Base-by-base conservation (phyloP, 2,329 filamentous ascomycete species). In the Phoma sp. region DNA sequence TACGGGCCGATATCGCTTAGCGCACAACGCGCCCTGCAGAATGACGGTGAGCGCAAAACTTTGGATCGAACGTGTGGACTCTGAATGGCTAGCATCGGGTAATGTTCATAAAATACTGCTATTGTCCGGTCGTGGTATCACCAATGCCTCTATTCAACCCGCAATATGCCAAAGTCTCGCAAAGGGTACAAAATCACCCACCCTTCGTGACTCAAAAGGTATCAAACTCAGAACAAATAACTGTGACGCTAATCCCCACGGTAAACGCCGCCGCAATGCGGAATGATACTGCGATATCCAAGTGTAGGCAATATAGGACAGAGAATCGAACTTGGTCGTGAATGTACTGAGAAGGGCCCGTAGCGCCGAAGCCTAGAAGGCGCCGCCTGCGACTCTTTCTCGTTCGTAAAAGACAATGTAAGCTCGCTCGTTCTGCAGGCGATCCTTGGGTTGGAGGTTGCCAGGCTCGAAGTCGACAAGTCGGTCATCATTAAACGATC, bases 401-500 rank as follows among this genome's bases (percentile, higher is more conserved):
- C 72, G 67, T 74, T 84, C 83, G 69, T 85, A 88, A 73, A 88
- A 88, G 56, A 88, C 80, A 69, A 88, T 83, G 71, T 88, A 88
- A 25, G 85, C 85, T 71, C 86, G 82, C 64, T 85, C 83, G 60
- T 85, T 87, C 71, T 86, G 83, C 61, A 87, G 62, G 33, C 80
- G 76, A 36, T 83, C 79, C n/a, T 78, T 73, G 7, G 70, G 57
- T 9, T 77, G 73, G 34, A 84, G 63, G 48, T 79, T 78, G 5
- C 77, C 78, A 0, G 86, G 85, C 61, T 84, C 80, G 54, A 87
- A 84, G 57, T 87, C 84, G 3, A 71, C 76, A 11, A 81, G 76
- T 48, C 65, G 62, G 23, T 74, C 69, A 33, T 88, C 86, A 60
- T 88, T 86, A 61, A 85, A 88, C 39, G 80, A 80, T 25, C 84